These are phyloP conservation scores for Phytophthora lateralis DNA, from an alignment of 352 stramenopile genomes.

Conservation along the genomic window DNA sequence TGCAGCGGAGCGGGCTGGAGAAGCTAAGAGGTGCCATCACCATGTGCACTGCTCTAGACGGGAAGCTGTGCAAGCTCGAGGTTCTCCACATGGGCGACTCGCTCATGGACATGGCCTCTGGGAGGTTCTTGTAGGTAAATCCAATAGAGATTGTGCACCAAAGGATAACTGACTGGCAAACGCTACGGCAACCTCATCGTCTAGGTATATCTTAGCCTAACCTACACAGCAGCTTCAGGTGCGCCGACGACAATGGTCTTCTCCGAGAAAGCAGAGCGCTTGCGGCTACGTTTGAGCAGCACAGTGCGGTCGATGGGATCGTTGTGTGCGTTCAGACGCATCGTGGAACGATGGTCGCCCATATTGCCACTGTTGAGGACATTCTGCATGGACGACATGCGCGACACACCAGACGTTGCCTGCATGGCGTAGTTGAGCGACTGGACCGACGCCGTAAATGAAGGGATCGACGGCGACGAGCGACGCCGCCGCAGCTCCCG, in stretches of 20 bases:
- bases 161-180: slow-evolving; percentile 14
- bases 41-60: slow-evolving; percentile 76
- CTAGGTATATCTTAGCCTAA: slow-evolving; percentile 10
- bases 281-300: slow-evolving; percentile 79
- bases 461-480: slow-evolving; percentile 88
- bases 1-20: slow-evolving; percentile 64
- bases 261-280: slow-evolving; percentile 72
- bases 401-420: slow-evolving; percentile 52
- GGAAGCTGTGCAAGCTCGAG: slow-evolving; percentile 66
- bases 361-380: slow-evolving; percentile 32
- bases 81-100: slow-evolving; percentile 64
- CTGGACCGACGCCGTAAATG: slow-evolving; percentile 85
- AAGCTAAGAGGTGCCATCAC: slow-evolving; percentile 67
- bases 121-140: slow-evolving; percentile 52
- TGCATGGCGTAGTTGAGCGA: slow-evolving; percentile 83
- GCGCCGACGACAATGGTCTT: slow-evolving; percentile 90
- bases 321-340: slow-evolving; percentile 63
- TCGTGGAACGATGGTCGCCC: slow-evolving; percentile 51
- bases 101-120: slow-evolving; percentile 73
- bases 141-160: slow-evolving; percentile 11
- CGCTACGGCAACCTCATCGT: slow-evolving; percentile 20
- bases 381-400: slow-evolving; percentile 59
- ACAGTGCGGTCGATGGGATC: slow-evolving; percentile 76
- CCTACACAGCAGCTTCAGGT: slow-evolving; percentile 82
- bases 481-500: slow-evolving; percentile 66